phyloP scores from a whole-genome alignment of 257 asterid genomes.

The Mitragyna speciosa region DNA sequence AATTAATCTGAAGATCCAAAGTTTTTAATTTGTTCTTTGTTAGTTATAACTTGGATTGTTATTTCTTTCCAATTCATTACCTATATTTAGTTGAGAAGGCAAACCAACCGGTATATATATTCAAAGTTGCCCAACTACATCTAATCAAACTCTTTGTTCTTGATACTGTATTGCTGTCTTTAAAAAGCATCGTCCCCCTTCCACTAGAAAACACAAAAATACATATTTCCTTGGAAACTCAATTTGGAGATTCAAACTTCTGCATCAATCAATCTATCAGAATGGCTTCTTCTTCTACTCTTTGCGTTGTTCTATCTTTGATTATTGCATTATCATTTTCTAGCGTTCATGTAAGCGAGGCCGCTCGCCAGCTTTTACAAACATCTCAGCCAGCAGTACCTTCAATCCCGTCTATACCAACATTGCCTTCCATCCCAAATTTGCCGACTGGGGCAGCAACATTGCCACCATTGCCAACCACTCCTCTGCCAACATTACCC shows the following conservation, averaged over 20 bases:
- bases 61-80: too few relatives aligned
- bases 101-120: background rate
- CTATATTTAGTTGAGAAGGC: background rate
- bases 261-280: too few relatives aligned
- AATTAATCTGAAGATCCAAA: too few relatives aligned
- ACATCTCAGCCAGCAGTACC: constrained; percentile 8
- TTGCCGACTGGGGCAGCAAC: constrained; percentile 1
- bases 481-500: constrained; percentile 7
- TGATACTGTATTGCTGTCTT: background rate
- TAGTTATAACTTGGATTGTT: too few relatives aligned
- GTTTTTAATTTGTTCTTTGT: too few relatives aligned
- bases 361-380: constrained; percentile 15
- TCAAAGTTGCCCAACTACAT: background rate
- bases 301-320: too few relatives aligned
- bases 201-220: too few relatives aligned
- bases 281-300: too few relatives aligned
- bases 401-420: background rate
- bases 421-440: constrained; percentile 14
- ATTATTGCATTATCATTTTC: too few relatives aligned
- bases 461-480: constrained; percentile 13
- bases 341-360: background rate
- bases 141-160: background rate
- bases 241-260: too few relatives aligned
- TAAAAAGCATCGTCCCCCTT: background rate
- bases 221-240: too few relatives aligned